A percentile compares a stretch with the other conserved stretches of the same genome.
Conservation (phyloP, 106 monocot species). For the Acorus calamus region DNA sequence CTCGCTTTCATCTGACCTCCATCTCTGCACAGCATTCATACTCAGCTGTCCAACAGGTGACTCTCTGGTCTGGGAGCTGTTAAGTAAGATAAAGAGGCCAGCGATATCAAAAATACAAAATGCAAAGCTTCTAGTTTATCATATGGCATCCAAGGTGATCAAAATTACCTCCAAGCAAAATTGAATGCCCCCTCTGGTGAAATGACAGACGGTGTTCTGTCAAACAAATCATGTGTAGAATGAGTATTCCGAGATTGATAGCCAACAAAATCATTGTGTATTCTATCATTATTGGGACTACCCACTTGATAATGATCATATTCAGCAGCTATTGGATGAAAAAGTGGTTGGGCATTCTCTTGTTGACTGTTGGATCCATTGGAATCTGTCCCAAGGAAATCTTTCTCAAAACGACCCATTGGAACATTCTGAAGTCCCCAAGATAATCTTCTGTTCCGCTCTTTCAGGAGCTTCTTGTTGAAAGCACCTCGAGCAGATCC, state of each 20-base stretch:
- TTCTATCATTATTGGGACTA: conserved; percentile 13
- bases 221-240: conserved; percentile 5
- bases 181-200: conserved; percentile 6
- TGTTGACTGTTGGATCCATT: conserved; percentile 4
- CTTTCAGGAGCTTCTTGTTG: conserved; percentile 6
- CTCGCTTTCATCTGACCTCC: conserved; percentile 68
- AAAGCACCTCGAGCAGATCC: conserved; percentile 2
- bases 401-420: conserved; percentile 2
- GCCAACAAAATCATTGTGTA: conserved; percentile 7
- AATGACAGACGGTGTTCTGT: neutral
- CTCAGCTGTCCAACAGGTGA: conserved; percentile 8
- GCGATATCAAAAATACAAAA: neutral
- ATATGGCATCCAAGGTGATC: neutral
- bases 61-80: conserved; percentile 17
- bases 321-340: conserved; percentile 5
- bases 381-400: conserved; percentile 4
- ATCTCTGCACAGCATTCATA: conserved; percentile 30
- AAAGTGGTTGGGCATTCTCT: conserved; percentile 10
- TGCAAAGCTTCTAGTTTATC: neutral
- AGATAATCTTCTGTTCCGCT: conserved; percentile 2
- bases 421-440: conserved; percentile 4
- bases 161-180: conserved; percentile 21
- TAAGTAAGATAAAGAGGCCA: neutral
- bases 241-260: neutral
- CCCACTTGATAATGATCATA: conserved; percentile 1